Evolutionary conservation across 306 rosid genomes (phyloP), one percentile per base, ranked within the genome.

Genomic region (Datisca glomerata): DNA sequence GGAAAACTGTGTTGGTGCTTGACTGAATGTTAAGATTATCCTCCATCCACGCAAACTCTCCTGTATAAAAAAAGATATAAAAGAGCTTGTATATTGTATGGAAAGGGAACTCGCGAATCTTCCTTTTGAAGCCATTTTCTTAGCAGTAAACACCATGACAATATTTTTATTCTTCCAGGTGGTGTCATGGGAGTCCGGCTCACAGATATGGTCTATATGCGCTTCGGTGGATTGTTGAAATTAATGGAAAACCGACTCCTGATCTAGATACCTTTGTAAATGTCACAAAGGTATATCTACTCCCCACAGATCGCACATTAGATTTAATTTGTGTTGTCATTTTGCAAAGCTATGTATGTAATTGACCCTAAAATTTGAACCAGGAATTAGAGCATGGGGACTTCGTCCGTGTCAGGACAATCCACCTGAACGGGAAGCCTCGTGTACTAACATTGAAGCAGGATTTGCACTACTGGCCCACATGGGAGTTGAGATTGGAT

Each of bases 171-270:
- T 41, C 59, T 65, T 47, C 28, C 83, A 89, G 95, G 81, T 74
- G 91, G 93, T 77, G 95, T 58, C 91, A 83, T 60, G 97, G 97
- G 45, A 89, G 97, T 66, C 97, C 97, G 2, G 95, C 56, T 15
- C 83, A 89, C 66, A 79, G 95, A 71, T 89, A 83, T 70, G 91
- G 97, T 51, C 68, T 89, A 18, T 80, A 89, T 61, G 95, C 95
- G 43, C 97, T 83, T 56, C 97, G 77, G 59, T 89, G 97, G 97
- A 77, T 89, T 23, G 75, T 89, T 28, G 97, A 89, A 69, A 56
- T 89, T 32, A 89, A 89, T 59, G 97, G 94, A 51, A 80, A 80
- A 55, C 81, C 70, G 38, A 89, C 79, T 56, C 91, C 93, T 41
- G 67, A 74, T 77, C 55, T 89, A 72, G 91, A 83, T 45, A 61